Percentiles rank a stretch among this genome's conserved stretches.
Conservation (phyloP, 371 early-diverging fungal genomes). For the Encephalitozoon romaleae region DNA sequence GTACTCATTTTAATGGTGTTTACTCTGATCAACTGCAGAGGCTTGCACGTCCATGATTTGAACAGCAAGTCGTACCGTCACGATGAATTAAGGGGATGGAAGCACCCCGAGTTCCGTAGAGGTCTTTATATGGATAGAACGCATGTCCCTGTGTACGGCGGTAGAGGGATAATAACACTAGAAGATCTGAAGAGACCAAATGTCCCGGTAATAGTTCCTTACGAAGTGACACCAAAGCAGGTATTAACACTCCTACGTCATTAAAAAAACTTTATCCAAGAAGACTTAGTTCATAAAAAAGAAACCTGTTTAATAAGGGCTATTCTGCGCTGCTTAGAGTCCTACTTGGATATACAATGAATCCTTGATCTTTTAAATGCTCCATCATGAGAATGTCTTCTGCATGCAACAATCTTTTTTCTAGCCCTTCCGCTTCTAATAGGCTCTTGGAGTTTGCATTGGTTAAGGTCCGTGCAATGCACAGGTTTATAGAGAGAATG, state of each 20-base stretch:
- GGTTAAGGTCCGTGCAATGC: neutral
- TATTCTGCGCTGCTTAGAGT: neutral
- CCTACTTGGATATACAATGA: neutral
- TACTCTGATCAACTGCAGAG: neutral
- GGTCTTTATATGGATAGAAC: neutral
- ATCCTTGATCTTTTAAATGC: neutral
- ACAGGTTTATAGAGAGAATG: neutral
- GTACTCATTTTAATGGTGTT: neutral
- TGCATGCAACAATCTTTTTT: neutral
- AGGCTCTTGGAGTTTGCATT: neutral
- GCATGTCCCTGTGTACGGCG: neutral
- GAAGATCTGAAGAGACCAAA: neutral
- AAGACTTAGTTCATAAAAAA: neutral
- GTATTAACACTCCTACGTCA: neutral
- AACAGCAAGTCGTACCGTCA: neutral
- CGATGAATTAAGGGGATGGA: neutral
- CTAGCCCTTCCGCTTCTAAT: neutral
- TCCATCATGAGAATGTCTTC: slow-evolving; percentile 10
- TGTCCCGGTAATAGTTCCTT: neutral
- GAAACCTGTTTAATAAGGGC: neutral
- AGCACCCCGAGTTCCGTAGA: neutral
- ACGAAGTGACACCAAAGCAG: neutral
- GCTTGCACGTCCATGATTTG: neutral
- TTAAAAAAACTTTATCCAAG: neutral
- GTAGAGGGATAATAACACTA: neutral